These are phyloP conservation scores for Pestalotiopsis sp. DNA, from an alignment of 2,329 filamentous ascomycete genomes.

Conservation along the genomic window DNA sequence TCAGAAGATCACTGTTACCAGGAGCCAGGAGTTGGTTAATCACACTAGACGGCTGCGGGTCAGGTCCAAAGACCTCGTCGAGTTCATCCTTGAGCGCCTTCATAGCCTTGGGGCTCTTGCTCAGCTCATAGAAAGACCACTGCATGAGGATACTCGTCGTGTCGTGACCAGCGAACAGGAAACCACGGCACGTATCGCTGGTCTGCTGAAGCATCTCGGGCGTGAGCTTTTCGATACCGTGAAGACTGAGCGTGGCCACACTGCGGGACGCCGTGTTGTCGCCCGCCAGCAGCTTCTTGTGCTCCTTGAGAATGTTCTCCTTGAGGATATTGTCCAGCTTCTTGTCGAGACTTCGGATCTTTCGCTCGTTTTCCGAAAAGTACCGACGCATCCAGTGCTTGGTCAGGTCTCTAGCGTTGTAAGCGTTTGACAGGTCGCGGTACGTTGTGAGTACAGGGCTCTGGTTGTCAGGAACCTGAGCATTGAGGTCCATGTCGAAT, in stretches of 20 bases:
- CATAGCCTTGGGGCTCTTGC: constrained; percentile 16
- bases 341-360: constrained; percentile 10
- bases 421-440: constrained; percentile 7
- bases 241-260: constrained; percentile 18
- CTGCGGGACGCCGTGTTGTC: constrained; percentile 7
- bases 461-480: constrained; percentile 12
- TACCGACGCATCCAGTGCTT: constrained; percentile 13
- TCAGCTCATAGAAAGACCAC: constrained; percentile 23
- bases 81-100: constrained; percentile 15
- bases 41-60: constrained; percentile 13
- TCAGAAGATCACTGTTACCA: constrained; percentile 14
- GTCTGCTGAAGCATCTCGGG: constrained; percentile 17
- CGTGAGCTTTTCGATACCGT: constrained; percentile 15
- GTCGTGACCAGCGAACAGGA: constrained; percentile 25
- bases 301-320: constrained; percentile 14
- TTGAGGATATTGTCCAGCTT: constrained; percentile 13
- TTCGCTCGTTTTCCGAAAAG: constrained; percentile 11
- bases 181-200: constrained; percentile 21
- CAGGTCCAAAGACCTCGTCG: constrained; percentile 10
- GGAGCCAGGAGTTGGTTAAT: constrained; percentile 10
- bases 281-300: constrained; percentile 5
- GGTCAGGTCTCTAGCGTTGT: constrained; percentile 1
- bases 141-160: constrained; percentile 18
- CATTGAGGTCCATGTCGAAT: constrained; percentile 15
- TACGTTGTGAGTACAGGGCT: constrained; percentile 9